These are phyloP conservation scores for Oemleria cerasiformis DNA, from an alignment of 306 rosid species.

Conservation along the genomic window DNA sequence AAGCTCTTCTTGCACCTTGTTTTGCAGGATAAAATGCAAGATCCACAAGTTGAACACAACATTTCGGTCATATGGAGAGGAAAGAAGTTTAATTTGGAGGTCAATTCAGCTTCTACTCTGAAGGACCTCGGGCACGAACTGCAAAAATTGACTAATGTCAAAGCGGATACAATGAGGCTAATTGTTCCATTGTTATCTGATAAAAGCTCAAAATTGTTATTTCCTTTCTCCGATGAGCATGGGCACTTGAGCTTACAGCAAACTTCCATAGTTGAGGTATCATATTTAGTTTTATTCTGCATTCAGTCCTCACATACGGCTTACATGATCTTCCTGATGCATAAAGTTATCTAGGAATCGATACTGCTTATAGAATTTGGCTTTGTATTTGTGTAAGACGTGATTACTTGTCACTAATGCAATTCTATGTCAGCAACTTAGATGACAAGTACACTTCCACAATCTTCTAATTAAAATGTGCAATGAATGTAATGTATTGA, in stretches of 20 bases:
- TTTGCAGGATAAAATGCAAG: slow-evolving; percentile 62
- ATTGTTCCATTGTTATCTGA: slow-evolving; percentile 59
- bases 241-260: slow-evolving; percentile 55
- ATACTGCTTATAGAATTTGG: not conserved
- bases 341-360: not conserved
- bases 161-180: slow-evolving; percentile 77
- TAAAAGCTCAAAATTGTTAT: slow-evolving; percentile 57
- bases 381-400: not conserved
- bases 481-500: not conserved
- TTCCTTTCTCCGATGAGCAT: slow-evolving; percentile 79
- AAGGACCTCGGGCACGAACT: slow-evolving; percentile 77
- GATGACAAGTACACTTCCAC: not conserved
- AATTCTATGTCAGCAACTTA: not conserved
- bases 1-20: slow-evolving; percentile 12
- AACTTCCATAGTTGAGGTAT: slow-evolving; percentile 64
- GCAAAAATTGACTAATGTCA: slow-evolving; percentile 54
- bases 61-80: slow-evolving; percentile 76
- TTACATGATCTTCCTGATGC: not conserved
- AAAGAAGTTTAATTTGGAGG: slow-evolving; percentile 54
- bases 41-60: slow-evolving; percentile 28
- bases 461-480: not conserved
- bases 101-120: slow-evolving; percentile 47
- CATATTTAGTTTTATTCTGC: not conserved
- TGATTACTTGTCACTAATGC: not conserved
- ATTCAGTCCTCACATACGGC: not conserved